These are phyloP conservation scores for Cyclotella atomus DNA, from an alignment of 108 stramenopile species.

Conservation along the genomic window DNA sequence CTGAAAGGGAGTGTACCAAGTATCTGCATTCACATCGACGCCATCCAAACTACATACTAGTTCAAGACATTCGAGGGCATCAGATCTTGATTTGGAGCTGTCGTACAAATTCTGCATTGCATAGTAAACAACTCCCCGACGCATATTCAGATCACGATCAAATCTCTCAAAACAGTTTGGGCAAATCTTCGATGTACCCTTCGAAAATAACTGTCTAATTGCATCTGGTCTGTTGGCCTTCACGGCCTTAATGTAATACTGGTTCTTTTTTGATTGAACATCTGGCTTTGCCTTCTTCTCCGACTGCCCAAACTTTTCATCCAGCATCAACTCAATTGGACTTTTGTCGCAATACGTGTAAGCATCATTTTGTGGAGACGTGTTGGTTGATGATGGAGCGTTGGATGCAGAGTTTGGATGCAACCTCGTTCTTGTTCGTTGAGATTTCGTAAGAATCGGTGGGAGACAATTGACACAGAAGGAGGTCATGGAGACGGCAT, in stretches of 20 bases:
- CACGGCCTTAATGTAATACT: conserved; percentile 14
- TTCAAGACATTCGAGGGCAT: conserved; percentile 9
- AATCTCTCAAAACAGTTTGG: conserved; percentile 15
- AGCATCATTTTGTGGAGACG: no score
- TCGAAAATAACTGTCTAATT: conserved; percentile 4
- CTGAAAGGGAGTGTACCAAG: conserved; percentile 6
- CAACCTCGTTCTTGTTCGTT: conserved; percentile 30
- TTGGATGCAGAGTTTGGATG: no score
- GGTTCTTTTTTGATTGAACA: background rate
- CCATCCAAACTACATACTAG: conserved; percentile 21
- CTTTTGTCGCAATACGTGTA: background rate
- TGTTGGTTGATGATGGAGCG: no score
- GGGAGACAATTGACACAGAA: conserved; percentile 45
- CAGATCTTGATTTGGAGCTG: background rate
- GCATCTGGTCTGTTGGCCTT: background rate
- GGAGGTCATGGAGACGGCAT: conserved; percentile 51
- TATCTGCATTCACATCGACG: conserved; percentile 20
- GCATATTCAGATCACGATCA: background rate
- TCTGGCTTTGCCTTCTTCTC: background rate
- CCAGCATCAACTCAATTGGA: background rate
- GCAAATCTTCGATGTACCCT: conserved; percentile 1
- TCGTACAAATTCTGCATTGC: conserved; percentile 7
- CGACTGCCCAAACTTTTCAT: background rate
- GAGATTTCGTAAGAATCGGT: conserved; percentile 30
- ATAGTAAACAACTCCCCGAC: conserved; percentile 9